phyloP scores from a whole-genome alignment of 169 alveolate genomes.

The Cryptosporidium canis region DNA sequence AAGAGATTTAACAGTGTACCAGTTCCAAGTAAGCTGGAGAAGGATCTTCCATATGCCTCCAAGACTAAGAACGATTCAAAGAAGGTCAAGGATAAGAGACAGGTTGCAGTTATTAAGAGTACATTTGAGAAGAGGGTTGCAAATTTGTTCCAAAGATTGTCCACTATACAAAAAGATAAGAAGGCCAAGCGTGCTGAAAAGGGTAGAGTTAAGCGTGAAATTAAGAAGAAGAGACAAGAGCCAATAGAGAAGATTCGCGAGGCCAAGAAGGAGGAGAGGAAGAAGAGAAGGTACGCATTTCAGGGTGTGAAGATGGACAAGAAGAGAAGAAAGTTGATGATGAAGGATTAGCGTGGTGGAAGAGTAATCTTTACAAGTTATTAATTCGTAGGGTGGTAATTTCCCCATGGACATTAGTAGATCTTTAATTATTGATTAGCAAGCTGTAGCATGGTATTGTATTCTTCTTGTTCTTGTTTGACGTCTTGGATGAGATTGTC shows the following conservation, averaged over 20 bases:
- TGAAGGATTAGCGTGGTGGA: conserved; percentile 15
- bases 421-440: neutral
- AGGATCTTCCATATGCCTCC: conserved; percentile 75
- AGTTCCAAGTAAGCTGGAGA: conserved; percentile 73
- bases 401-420: neutral
- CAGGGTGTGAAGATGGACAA: conserved; percentile 64
- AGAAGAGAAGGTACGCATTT: conserved; percentile 71
- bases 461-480: conserved; percentile 46
- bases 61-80: conserved; percentile 65
- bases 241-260: conserved; percentile 71
- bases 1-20: conserved; percentile 74
- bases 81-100: conserved; percentile 16
- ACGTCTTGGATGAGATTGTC: conserved; percentile 15
- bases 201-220: conserved; percentile 30
- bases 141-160: conserved; percentile 56
- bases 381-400: neutral
- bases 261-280: conserved; percentile 69
- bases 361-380: neutral
- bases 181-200: conserved; percentile 43
- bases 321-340: conserved; percentile 59
- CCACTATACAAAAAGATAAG: conserved; percentile 57
- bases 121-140: conserved; percentile 70
- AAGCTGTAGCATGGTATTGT: conserved; percentile 24
- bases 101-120: conserved; percentile 68
- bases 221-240: conserved; percentile 39